phyloP scores from a whole-genome alignment of 345 rosid species.

The Zanthoxylum bungeanum region DNA sequence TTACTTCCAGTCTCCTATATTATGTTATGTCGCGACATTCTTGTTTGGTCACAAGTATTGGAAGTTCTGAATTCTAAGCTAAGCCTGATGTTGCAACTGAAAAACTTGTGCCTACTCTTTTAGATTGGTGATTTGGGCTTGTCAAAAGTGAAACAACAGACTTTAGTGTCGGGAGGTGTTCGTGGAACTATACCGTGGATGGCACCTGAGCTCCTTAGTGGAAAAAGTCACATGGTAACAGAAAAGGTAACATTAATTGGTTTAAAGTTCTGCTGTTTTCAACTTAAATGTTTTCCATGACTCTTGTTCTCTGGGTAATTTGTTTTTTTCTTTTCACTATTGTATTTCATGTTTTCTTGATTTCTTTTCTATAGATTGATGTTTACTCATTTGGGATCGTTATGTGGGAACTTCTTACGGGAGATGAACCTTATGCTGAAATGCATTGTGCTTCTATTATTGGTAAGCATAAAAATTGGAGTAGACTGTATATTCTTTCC shows the following conservation, averaged over 20 bases:
- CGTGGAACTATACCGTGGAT: conserved; percentile 59
- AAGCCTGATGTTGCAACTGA: no score
- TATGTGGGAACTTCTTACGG: conserved; percentile 50
- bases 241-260: conserved; percentile 35
- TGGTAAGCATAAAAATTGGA: conserved; percentile 43
- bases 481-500: background rate
- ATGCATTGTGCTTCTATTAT: conserved; percentile 80
- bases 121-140: conserved; percentile 59
- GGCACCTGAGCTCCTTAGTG: conserved; percentile 51
- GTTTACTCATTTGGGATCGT: conserved; percentile 46
- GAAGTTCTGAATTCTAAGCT: no score
- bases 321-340: background rate
- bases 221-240: conserved; percentile 34
- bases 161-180: conserved; percentile 48
- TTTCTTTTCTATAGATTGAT: conserved; percentile 30
- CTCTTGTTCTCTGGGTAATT: background rate
- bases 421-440: conserved; percentile 46
- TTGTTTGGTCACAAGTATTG: no score
- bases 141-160: conserved; percentile 40
- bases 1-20: background rate
- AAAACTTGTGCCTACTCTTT: no score
- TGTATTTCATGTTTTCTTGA: background rate
- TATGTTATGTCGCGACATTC: no score
- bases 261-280: background rate
- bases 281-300: background rate